Evolutionary conservation across 768 basidiomycete genomes (phyloP).

Genomic region (Arthromyces matolae): DNA sequence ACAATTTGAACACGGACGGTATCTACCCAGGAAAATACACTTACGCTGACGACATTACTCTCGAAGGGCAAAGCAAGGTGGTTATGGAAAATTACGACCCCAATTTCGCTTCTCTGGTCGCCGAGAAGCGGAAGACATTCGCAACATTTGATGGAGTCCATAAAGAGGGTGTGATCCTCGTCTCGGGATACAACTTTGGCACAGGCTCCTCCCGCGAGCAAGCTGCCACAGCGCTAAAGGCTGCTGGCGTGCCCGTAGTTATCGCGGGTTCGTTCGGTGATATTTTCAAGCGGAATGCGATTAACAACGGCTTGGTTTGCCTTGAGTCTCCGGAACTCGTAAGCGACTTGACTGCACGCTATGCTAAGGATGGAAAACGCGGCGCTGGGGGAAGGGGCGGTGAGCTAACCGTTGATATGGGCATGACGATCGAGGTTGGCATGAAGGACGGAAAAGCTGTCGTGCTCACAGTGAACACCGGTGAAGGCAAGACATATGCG

Average conservation of each 20-base stretch:
- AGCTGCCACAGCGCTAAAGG: constrained; percentile 94
- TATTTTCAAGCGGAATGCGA: constrained; percentile 98
- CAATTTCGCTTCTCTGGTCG: constrained; percentile 69
- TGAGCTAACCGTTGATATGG: constrained; percentile 79
- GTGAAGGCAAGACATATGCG: constrained; percentile 50
- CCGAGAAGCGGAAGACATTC: constrained; percentile 39
- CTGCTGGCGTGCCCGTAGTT: constrained; percentile 89
- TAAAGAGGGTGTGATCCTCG: constrained; percentile 71
- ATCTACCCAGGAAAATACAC: constrained; percentile 99
- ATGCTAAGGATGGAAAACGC: constrained; percentile 69
- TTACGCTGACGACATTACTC: constrained; percentile 98
- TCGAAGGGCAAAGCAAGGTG: constrained; percentile 87
- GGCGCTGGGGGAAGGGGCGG: constrained; percentile 78
- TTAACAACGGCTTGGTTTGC: constrained; percentile 97
- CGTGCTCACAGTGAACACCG: constrained; percentile 40
- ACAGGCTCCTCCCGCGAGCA: constrained; percentile 98
- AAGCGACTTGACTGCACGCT: constrained; percentile 70
- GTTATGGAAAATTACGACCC: constrained; percentile 99
- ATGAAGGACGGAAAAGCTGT: constrained; percentile 71
- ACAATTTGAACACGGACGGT: constrained; percentile 97
- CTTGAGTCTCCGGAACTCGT: constrained; percentile 91
- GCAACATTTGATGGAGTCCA: constrained; percentile 16
- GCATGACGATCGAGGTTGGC: constrained; percentile 57
- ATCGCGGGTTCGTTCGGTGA: constrained; percentile 98
- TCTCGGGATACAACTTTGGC: constrained; percentile 97